A percentile compares a stretch with the other conserved stretches of the same genome.
phyloP scores from a whole-genome alignment of 768 basidiomycete genomes.

The Leccinellum albellum region DNA sequence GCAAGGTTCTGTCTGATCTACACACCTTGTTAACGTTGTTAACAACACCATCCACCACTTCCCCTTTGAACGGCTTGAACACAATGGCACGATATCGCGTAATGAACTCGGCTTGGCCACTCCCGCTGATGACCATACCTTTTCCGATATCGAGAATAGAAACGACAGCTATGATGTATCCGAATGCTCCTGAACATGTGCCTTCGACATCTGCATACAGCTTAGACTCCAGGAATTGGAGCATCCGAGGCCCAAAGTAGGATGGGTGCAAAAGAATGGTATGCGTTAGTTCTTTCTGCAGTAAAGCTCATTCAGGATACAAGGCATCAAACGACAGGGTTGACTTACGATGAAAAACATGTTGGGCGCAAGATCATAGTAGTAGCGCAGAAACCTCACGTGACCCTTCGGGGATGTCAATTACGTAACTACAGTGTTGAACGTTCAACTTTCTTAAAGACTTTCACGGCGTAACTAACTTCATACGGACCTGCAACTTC shows the following conservation, averaged over 20 bases:
- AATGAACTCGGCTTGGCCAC: slow-evolving; percentile 94
- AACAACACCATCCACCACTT: slow-evolving; percentile 95
- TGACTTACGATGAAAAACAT: slow-evolving; percentile 74
- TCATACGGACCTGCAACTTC: background rate
- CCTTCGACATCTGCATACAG: slow-evolving; percentile 96
- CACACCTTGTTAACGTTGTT: slow-evolving; percentile 92
- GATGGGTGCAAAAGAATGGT: slow-evolving; percentile 97
- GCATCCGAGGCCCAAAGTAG: slow-evolving; percentile 95
- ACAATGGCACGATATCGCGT: slow-evolving; percentile 95
- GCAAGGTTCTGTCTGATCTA: background rate
- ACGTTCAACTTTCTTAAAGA: slow-evolving; percentile 16
- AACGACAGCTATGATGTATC: slow-evolving; percentile 90
- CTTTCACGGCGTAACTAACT: background rate
- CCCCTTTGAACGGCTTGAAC: slow-evolving; percentile 99
- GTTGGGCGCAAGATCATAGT: background rate
- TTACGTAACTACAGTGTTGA: no score
- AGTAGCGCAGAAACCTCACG: no score
- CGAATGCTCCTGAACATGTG: slow-evolving; percentile 92
- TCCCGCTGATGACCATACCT: slow-evolving; percentile 87
- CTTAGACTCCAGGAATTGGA: slow-evolving; percentile 88
- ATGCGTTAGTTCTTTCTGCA: slow-evolving; percentile 93
- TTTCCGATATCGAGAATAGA: slow-evolving; percentile 89
- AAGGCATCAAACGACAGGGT: background rate
- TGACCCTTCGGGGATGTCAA: no score
- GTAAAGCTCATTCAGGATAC: slow-evolving; percentile 1